Base-by-base conservation (phyloP, 805 yeast genomes). In the Myxozyma melibiosi region DNA sequence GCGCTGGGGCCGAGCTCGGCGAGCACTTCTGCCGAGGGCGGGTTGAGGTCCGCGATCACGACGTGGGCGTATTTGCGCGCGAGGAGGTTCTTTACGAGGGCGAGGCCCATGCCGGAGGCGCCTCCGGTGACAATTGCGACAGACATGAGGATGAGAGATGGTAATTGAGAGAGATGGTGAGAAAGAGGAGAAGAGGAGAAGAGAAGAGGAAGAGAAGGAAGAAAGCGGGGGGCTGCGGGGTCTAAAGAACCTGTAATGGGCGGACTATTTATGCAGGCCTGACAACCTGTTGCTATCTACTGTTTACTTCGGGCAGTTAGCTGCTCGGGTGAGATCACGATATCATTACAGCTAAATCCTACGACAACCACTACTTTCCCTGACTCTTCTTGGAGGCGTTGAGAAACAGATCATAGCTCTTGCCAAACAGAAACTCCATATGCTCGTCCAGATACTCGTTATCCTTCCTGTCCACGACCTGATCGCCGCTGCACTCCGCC, bases 121-220 rank as follows among this genome's bases (percentile, higher is more conserved):
- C 38, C 48, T 28, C 48, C 38, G n/a, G 48, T 44, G 48, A 28
- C 38, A 18, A 44, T 30, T 2, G 48, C 48, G 28, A 44, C 48
- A 3, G 48, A 28, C 38, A 44, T 44, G 1, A 39, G 20, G n/a
- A 4, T 8, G n/a, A n/a, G n/a, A n/a, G n/a, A n/a, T n/a, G n/a
- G n/a, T n/a, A n/a, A n/a, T n/a, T n/a, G n/a, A n/a, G 9, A 40
- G 7, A 13, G 7, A 4, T 40, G 16, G 16, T 6, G 5, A 38
- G 8, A 20, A 16, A 16, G 16, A 13, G 25, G 13, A 4, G 5
- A 9, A 25, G 44, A 41, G 13, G 39, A 27, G 20, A 9, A 13
- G 4, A 27, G 44, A 16, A 14, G 44, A 3, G 14, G 20, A 25
- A 2, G 42, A 35, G 39, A 7, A 35, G 16, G 18, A 35, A 13